Conservation (phyloP, 441 rosid species). For the Arabidopsis lyrata region DNA sequence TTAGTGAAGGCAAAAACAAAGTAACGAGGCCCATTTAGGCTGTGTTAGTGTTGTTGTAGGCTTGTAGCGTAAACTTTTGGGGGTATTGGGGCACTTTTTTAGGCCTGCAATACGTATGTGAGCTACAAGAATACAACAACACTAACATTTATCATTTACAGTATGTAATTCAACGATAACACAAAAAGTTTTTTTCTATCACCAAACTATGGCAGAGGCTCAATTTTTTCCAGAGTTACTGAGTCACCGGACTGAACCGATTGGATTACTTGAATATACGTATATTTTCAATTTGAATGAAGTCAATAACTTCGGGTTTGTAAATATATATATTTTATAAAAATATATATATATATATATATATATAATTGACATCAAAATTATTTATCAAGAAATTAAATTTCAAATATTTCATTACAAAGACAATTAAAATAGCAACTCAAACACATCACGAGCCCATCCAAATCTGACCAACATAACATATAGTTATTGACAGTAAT, state of each 20-base stretch:
- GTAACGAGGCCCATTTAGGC: conserved; percentile 1
- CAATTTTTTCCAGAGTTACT: neutral
- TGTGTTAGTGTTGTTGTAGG: no score
- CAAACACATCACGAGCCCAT: neutral
- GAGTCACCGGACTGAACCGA: no score
- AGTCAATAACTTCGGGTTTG: neutral
- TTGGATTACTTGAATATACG: no score
- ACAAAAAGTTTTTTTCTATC: neutral
- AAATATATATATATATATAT: no score
- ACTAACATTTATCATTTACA: neutral
- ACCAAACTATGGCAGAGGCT: neutral
- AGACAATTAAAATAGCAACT: neutral
- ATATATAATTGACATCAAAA: neutral
- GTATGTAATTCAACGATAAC: neutral
- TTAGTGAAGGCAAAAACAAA: neutral
- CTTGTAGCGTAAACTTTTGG: no score
- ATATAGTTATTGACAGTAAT: neutral
- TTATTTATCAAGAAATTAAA: neutral
- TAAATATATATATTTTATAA: no score
- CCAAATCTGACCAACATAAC: conserved; percentile 12
- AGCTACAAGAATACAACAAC: neutral
- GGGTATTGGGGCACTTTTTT: neutral
- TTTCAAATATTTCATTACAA: neutral
- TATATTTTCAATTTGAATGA: neutral
- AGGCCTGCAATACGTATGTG: conserved; percentile 14